Conservation (phyloP, 2,329 filamentous ascomycete genomes). For the Apiospora saccharicola region DNA sequence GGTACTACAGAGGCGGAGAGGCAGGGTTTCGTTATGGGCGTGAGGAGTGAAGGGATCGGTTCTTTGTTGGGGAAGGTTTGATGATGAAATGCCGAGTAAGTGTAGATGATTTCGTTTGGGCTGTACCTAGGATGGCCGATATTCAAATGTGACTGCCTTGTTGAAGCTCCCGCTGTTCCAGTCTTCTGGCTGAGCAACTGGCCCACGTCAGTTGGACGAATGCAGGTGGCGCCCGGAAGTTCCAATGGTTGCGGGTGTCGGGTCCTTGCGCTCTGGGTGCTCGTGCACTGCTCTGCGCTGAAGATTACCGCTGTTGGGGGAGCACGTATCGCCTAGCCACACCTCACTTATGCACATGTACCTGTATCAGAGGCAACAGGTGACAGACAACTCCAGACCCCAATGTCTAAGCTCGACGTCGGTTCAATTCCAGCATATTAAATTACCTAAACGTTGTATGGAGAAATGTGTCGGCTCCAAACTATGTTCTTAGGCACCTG, state of each 20-base stretch:
- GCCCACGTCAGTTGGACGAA: constrained; percentile 20
- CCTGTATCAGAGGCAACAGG: constrained; percentile 7
- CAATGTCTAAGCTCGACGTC: constrained; percentile 2
- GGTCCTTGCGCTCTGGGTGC: neutral
- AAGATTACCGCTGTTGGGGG: constrained; percentile 8
- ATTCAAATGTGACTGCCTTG: constrained; percentile 22
- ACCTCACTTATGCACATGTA: neutral
- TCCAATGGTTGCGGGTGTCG: neutral
- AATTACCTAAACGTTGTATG: neutral
- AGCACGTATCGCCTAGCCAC: neutral
- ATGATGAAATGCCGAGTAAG: constrained; percentile 11
- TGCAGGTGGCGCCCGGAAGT: constrained; percentile 17
- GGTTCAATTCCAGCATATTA: neutral
- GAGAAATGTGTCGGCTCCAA: neutral
- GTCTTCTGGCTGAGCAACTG: constrained; percentile 21
- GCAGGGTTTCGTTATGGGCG: neutral
- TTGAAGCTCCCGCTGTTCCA: constrained; percentile 17
- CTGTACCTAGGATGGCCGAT: neutral
- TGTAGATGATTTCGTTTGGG: constrained; percentile 19
- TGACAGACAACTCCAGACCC: constrained; percentile 4
- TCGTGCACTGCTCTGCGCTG: constrained; percentile 17
- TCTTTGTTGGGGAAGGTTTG: constrained; percentile 17
- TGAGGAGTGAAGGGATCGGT: neutral
- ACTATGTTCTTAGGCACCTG: neutral
- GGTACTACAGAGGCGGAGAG: neutral